A percentile compares a stretch with the other conserved stretches of the same genome.
phyloP scores from a whole-genome alignment of 2,329 filamentous ascomycete species.

The Knufia fluminis region DNA sequence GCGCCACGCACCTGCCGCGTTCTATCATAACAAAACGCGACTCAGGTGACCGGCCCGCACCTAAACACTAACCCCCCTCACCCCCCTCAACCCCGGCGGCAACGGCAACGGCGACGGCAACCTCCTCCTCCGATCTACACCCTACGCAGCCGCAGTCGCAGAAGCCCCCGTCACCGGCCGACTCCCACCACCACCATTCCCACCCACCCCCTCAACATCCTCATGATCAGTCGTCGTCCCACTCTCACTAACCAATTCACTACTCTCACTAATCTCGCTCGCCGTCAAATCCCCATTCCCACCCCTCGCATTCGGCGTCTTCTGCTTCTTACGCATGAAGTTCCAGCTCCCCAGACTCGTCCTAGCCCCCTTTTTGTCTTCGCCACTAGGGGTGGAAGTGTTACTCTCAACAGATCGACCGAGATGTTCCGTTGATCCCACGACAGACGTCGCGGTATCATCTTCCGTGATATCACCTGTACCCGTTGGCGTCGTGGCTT shows the following conservation, averaged over 20 bases:
- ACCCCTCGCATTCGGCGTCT: constrained; percentile 28
- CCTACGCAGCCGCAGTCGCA: too few relatives aligned
- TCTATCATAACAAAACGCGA: too few relatives aligned
- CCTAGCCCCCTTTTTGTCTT: constrained; percentile 36
- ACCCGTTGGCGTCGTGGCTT: constrained; percentile 28
- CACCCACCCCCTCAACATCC: neutral
- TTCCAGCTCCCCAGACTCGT: constrained; percentile 36
- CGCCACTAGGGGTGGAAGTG: constrained; percentile 18
- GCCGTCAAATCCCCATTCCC: constrained; percentile 20
- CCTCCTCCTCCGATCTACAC: too few relatives aligned
- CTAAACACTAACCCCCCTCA: too few relatives aligned
- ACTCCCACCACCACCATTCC: neutral
- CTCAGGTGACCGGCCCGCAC: too few relatives aligned
- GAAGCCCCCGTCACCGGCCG: too few relatives aligned
- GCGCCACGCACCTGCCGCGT: too few relatives aligned
- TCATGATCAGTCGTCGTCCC: constrained; percentile 4
- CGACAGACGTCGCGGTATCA: constrained; percentile 21
- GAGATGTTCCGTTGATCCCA: constrained; percentile 26
- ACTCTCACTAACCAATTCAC: neutral
- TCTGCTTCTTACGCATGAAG: constrained; percentile 40
- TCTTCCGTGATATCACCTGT: constrained; percentile 38
- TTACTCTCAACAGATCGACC: constrained; percentile 23
- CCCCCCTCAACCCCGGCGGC: too few relatives aligned
- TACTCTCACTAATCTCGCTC: constrained; percentile 13
- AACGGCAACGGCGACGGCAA: too few relatives aligned